phyloP scores from a whole-genome alignment of 768 basidiomycete genomes.

The Boletus reticulatus region DNA sequence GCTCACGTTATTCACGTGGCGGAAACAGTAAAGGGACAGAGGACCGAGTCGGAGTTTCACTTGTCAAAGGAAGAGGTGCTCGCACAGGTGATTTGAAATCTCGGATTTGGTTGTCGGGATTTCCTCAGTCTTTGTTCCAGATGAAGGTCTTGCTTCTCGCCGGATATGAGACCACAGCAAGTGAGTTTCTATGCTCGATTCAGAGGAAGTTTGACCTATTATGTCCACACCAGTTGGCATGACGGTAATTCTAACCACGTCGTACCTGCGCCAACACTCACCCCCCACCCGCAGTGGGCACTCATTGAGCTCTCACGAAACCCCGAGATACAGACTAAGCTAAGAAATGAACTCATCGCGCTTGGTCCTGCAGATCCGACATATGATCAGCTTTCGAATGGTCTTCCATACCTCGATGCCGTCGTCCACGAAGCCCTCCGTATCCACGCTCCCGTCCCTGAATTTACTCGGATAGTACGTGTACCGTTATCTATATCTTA shows the following conservation, averaged over 20 bases:
- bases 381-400: constrained; percentile 50
- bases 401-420: constrained; percentile 55
- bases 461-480: constrained; percentile 13
- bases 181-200: constrained; percentile 3
- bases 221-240: constrained; percentile 12
- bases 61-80: constrained; percentile 30
- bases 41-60: constrained; percentile 19
- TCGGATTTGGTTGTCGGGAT: background rate
- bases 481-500: too few relatives aligned
- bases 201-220: background rate
- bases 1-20: background rate
- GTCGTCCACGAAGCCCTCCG: constrained; percentile 47
- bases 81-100: constrained; percentile 15
- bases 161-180: constrained; percentile 23
- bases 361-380: constrained; percentile 42
- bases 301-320: constrained; percentile 54
- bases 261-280: background rate
- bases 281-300: constrained; percentile 43
- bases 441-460: constrained; percentile 38
- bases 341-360: constrained; percentile 49
- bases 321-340: constrained; percentile 43
- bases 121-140: constrained; percentile 1
- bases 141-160: constrained; percentile 22
- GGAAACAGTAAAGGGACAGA: constrained; percentile 37
- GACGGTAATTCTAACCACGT: constrained; percentile 10